Evolutionary conservation across 1,284 basidiomycete genomes (phyloP), one percentile per base, ranked within the genome.

Genomic region (Caloboletus inedulis): DNA sequence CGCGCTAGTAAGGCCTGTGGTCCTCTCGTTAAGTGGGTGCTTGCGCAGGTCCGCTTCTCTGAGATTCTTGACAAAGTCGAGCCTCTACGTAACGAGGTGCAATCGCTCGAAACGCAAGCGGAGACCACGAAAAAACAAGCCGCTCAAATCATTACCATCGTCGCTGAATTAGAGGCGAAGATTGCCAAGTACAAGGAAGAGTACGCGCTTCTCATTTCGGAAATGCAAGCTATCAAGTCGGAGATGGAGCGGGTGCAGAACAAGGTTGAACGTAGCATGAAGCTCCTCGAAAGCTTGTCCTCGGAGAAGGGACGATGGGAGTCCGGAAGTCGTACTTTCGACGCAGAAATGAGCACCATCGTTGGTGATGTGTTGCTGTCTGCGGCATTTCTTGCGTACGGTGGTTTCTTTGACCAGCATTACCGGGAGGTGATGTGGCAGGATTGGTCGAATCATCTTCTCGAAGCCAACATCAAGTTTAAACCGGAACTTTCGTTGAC

Each of bases 241-340:
- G 97, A 99, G 73, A 99, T 99, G 96, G 94, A 98, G 62, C 86
- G 92, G 35, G 97, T 99, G 1, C 92, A 98, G 70, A 86, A 86
- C 73, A 98, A 98, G 72, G 97, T 99, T 41, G 91, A 97, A 63
- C 87, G 97, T 55, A 97, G 94, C 67, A 94, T 99, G 87, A 97
- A 89, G 55, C 78, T 99, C 34, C 78, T 99, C 36, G 90, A 91
- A 65, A 97, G 94, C 71, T 77, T 99, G 62, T 97, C 94, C 2
- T 98, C 96, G 0, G 97, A 99, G 73, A 85, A 93, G 70, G 80
- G 82, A 44, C 87, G 97, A 58, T 99, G 97, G 97, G 94, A 99
- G 70, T 77, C 83, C 12, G 94, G 94, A 36, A 98, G 96, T 70
- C 87, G 89, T 51, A 96, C 94, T 0, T 99, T 99, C 69, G 97